phyloP scores from a whole-genome alignment of 192 early-diverging fungal genomes.

The Entophlyctis helioformis region DNA sequence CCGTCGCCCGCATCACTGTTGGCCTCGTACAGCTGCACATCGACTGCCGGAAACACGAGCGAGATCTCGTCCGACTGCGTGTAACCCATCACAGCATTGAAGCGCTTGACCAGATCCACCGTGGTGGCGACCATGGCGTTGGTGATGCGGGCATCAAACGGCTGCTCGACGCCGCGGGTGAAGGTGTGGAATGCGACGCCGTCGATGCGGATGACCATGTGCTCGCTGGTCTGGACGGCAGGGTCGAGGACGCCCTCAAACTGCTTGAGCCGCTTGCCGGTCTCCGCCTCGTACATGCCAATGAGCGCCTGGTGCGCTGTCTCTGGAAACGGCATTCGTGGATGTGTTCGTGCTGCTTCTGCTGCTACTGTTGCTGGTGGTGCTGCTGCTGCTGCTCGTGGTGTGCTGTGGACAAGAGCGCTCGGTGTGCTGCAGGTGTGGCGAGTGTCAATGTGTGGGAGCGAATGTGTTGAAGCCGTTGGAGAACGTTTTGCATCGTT shows the following conservation, averaged over 20 bases:
- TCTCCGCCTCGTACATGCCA: too few relatives aligned
- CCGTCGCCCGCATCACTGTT: too few relatives aligned
- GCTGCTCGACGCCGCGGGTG: conserved; percentile 32
- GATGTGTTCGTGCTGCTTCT: too few relatives aligned
- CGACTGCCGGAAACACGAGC: conserved; percentile 31
- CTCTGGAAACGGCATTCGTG: too few relatives aligned
- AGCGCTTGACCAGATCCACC: conserved; percentile 28
- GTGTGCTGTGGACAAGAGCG: too few relatives aligned
- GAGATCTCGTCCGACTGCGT: conserved; percentile 42
- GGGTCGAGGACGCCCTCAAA: conserved; percentile 15
- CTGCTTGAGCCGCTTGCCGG: conserved; percentile 21
- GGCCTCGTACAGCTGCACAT: not conserved
- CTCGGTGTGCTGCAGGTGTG: too few relatives aligned
- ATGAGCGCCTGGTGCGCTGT: too few relatives aligned
- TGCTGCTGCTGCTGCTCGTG: too few relatives aligned
- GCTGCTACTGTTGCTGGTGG: too few relatives aligned
- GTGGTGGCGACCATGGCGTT: conserved; percentile 31
- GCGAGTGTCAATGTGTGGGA: too few relatives aligned
- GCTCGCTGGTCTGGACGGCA: conserved; percentile 4
- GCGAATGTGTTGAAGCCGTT: too few relatives aligned
- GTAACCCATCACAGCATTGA: conserved; percentile 26
- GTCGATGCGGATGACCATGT: conserved; percentile 36
- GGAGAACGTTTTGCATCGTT: too few relatives aligned
- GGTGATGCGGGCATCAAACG: conserved; percentile 35
- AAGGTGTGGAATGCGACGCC: conserved; percentile 38